Evolutionary conservation across 2,329 filamentous ascomycete species (phyloP).

Genomic region (Penicillium digitatum): DNA sequence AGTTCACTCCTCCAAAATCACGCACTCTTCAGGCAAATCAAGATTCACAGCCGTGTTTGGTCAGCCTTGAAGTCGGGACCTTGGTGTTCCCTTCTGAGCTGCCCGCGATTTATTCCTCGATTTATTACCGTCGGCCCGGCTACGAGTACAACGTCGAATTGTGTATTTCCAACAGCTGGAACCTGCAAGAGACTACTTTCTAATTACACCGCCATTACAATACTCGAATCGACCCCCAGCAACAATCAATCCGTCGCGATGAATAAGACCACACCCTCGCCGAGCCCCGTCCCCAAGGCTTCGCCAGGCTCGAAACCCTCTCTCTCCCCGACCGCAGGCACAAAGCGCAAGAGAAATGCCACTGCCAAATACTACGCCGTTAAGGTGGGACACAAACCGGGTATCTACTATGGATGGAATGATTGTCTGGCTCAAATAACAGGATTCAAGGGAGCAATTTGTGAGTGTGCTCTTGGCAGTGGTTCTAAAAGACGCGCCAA

Average conservation of each 20-base stretch:
- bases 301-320: conserved; percentile 26
- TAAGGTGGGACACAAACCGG: conserved; percentile 56
- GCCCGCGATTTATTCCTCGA: conserved; percentile 21
- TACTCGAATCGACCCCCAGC: not conserved
- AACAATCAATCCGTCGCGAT: conserved; percentile 18
- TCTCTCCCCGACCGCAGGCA: conserved; percentile 40
- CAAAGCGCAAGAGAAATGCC: conserved; percentile 54
- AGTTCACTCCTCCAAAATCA: not conserved
- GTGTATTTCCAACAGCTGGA: not conserved
- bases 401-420: conserved; percentile 60
- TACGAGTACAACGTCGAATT: conserved; percentile 12
- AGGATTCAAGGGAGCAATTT: conserved; percentile 62
- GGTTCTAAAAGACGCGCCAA: not conserved
- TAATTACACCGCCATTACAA: not conserved
- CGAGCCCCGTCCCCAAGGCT: conserved; percentile 31
- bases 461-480: conserved; percentile 50
- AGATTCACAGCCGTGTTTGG: conserved; percentile 16
- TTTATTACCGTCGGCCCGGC: conserved; percentile 10
- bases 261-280: conserved; percentile 35
- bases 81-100: conserved; percentile 26
- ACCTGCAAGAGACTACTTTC: not conserved
- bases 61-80: conserved; percentile 28
- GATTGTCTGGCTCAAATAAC: conserved; percentile 60
- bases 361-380: conserved; percentile 62
- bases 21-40: not conserved